Conservation (phyloP, 2,329 filamentous ascomycete species). For the Hypoxylon sp. region DNA sequence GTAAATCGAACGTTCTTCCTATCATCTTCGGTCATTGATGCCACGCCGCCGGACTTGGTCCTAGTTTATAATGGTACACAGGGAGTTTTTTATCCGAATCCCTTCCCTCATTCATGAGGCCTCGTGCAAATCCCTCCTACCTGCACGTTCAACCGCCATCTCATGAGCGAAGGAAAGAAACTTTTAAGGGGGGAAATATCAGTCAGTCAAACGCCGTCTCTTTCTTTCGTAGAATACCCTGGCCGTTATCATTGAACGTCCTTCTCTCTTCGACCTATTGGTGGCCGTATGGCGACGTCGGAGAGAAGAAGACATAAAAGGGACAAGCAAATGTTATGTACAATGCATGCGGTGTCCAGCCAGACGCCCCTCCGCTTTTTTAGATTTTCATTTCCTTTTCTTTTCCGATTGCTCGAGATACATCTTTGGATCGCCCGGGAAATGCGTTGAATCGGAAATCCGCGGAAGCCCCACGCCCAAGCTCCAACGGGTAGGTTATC, state of each 20-base stretch:
- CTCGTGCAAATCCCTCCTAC: slow-evolving; percentile 10
- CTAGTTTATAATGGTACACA: slow-evolving; percentile 31
- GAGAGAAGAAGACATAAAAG: slow-evolving; percentile 12
- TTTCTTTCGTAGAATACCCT: slow-evolving; percentile 20
- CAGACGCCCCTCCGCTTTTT: slow-evolving; percentile 12
- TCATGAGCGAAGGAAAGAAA: slow-evolving; percentile 23
- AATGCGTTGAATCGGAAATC: slow-evolving; percentile 17
- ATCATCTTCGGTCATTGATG: slow-evolving; percentile 18
- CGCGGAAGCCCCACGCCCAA: slow-evolving; percentile 23
- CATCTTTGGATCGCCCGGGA: slow-evolving; percentile 27
- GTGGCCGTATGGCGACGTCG: slow-evolving; percentile 1
- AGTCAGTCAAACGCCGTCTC: slow-evolving; percentile 31
- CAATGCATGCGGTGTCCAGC: slow-evolving; percentile 26
- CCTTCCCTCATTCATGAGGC: slow-evolving; percentile 14
- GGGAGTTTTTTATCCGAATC: slow-evolving; percentile 10
- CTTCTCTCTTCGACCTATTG: slow-evolving; percentile 10
- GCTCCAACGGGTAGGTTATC: slow-evolving; percentile 14
- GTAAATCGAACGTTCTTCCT: slow-evolving; percentile 20
- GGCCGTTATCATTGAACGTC: slow-evolving; percentile 27
- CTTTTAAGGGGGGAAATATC: slow-evolving; percentile 1
- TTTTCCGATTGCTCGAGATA: slow-evolving; percentile 41
- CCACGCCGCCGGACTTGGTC: slow-evolving; percentile 14
- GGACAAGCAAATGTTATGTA: slow-evolving; percentile 35
- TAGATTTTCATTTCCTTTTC: slow-evolving; percentile 5
- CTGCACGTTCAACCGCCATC: slow-evolving; percentile 23